A percentile compares a stretch with the other conserved stretches of the same genome.
Conservation (phyloP, 345 rosid species). For the Rhodamnia rubescens region DNA sequence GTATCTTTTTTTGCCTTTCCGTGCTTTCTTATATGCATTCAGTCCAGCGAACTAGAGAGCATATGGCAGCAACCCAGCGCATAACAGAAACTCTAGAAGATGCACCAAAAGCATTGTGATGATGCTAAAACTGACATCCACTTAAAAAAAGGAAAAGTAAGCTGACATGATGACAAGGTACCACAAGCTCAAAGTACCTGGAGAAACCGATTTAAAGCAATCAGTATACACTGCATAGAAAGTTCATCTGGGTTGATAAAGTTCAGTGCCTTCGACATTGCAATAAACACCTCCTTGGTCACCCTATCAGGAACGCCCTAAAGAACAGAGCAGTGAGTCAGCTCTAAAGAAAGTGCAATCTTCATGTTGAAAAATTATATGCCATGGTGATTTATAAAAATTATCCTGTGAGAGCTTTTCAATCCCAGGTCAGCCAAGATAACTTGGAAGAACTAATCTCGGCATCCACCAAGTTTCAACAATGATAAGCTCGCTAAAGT, state of each 20-base stretch:
- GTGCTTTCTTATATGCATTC: not conserved
- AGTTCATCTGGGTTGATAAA: constrained; percentile 92
- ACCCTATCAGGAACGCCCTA: constrained; percentile 94
- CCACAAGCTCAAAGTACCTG: constrained; percentile 36
- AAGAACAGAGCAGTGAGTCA: not conserved
- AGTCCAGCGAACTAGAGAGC: not conserved
- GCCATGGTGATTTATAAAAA: not conserved
- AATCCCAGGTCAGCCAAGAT: not conserved
- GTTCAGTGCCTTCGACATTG: constrained; percentile 96
- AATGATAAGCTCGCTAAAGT: not conserved
- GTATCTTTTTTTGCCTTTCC: not conserved
- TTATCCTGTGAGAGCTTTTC: not conserved
- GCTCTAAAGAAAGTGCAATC: not conserved
- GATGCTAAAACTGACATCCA: not conserved
- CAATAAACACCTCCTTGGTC: constrained; percentile 87
- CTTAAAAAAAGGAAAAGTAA: not conserved
- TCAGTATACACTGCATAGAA: constrained; percentile 89
- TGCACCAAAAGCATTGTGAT: not conserved
- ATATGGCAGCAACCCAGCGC: not conserved
- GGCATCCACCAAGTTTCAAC: not conserved
- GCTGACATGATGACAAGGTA: not conserved
- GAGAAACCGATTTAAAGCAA: constrained; percentile 91
- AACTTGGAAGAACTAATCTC: not conserved
- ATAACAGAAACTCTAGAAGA: not conserved
- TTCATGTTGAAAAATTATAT: not conserved